These are phyloP conservation scores for Hymenoscyphus fructigenus DNA, from an alignment of 2,329 filamentous ascomycete genomes.

Conservation along the genomic window DNA sequence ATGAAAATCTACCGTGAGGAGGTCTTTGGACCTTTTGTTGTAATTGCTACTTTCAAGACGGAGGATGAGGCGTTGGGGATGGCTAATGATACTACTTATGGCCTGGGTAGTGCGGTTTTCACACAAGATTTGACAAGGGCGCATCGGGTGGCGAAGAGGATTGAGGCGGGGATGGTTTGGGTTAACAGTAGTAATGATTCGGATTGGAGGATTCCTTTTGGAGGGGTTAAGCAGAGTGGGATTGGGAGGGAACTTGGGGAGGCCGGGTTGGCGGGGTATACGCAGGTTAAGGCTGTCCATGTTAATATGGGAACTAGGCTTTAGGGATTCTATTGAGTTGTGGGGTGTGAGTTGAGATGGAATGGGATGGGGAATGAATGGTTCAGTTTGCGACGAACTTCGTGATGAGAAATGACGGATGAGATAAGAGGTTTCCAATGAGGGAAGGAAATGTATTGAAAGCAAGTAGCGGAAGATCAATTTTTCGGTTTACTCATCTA, in stretches of 20 bases:
- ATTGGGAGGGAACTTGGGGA: constrained; percentile 52
- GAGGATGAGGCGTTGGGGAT: constrained; percentile 54
- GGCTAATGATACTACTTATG: constrained; percentile 57
- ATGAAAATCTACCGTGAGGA: constrained; percentile 53
- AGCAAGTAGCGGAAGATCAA: too few relatives aligned
- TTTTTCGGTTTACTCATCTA: too few relatives aligned
- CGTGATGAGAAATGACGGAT: too few relatives aligned
- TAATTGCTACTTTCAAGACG: constrained; percentile 51
- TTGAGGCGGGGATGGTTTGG: constrained; percentile 55
- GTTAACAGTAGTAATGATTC: constrained; percentile 44
- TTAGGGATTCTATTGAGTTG: constrained; percentile 14
- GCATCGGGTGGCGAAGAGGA: constrained; percentile 46
- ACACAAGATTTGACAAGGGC: constrained; percentile 51
- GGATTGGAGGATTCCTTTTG: constrained; percentile 51
- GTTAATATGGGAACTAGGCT: constrained; percentile 37
- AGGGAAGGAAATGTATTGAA: too few relatives aligned
- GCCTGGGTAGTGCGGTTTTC: constrained; percentile 55
- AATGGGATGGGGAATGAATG: background rate
- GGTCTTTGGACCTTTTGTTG: constrained; percentile 60
- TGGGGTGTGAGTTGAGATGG: background rate
- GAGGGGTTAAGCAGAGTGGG: constrained; percentile 59
- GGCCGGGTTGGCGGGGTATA: constrained; percentile 45
- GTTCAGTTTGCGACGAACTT: too few relatives aligned
- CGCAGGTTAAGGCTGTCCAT: constrained; percentile 41
- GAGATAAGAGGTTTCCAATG: too few relatives aligned